phyloP scores from a whole-genome alignment of 2,329 filamentous ascomycete genomes.

The Sphaerulina populicola region DNA sequence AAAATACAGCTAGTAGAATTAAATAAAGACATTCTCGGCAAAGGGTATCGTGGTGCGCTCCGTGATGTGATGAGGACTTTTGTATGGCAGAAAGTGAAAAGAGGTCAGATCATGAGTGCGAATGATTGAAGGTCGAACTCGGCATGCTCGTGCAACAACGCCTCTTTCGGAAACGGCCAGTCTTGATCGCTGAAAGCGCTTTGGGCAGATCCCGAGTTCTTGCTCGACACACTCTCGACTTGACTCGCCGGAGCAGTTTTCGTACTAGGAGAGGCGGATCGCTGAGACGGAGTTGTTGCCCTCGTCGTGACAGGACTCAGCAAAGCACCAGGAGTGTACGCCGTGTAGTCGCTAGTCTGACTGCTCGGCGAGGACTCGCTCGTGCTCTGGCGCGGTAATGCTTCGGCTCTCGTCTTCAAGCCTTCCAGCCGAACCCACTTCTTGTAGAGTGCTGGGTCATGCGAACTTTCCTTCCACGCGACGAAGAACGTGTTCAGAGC shows the following conservation, averaged over 20 bases:
- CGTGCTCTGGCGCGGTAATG: conserved; percentile 4
- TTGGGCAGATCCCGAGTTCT: conserved; percentile 4
- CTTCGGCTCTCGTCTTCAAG: conserved; percentile 7
- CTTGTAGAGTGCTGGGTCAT: conserved; percentile 11
- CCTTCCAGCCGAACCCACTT: conserved; percentile 9
- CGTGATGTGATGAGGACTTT: too few relatives aligned
- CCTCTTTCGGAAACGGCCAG: conserved; percentile 10
- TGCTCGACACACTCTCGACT: conserved; percentile 6
- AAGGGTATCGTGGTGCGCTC: too few relatives aligned
- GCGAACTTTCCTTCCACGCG: conserved; percentile 12
- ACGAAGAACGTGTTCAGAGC: conserved; percentile 15
- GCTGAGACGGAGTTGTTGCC: neutral
- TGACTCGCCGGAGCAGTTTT: conserved; percentile 1
- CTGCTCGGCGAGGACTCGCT: neutral
- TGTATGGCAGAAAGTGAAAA: too few relatives aligned
- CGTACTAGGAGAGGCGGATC: conserved; percentile 1
- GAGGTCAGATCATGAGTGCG: conserved; percentile 13
- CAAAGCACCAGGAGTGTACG: conserved; percentile 1
- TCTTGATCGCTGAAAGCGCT: conserved; percentile 7
- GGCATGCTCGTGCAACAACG: conserved; percentile 7
- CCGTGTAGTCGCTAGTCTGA: neutral
- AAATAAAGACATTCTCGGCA: too few relatives aligned
- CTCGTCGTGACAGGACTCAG: neutral
- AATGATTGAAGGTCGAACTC: conserved; percentile 9
- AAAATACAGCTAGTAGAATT: too few relatives aligned